Evolutionary conservation across 495 filamentous ascomycete species (phyloP), one percentile per base, ranked within the genome.

Genomic region (Penicillium tannophilum): DNA sequence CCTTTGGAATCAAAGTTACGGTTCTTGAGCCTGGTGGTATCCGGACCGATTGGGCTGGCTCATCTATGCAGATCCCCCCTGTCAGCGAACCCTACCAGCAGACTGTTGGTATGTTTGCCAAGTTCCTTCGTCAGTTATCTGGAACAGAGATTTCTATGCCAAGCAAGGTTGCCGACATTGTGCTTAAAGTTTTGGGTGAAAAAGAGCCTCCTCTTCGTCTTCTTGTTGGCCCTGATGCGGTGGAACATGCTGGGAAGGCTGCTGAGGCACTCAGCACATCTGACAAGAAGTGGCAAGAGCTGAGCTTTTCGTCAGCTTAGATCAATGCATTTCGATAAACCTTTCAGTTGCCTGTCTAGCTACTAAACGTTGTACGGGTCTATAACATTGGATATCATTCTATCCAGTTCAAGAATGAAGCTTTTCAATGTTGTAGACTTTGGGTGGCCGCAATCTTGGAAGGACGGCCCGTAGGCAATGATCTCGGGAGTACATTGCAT

Each of bases 21-120:
- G 67, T 68, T n/a, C 52, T 75, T 23, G 73, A 76, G 56, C 73
- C 73, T 5, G 72, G 72, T 49, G 70, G 73, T 56, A 70, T 74
- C 33, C 33, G 61, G 55, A 75, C 72, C 2, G 70, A 75, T 52
- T 75, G 70, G 66, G 63, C 69, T 16, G 67, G 66, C 6, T 60
- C 63, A 16, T 70, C 66, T 14, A 72, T 72, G 67, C 14, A 66
- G 3, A 62, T 66, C 30, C 61, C 65, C 0, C n/a, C 42, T 12
- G 52, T 70, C 19, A 67, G 65, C 33, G 65, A 72, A 53, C 67
- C 70, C 0, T 72, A 72, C 31, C 46, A 64, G 43, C 41, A 23
- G 7, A 65, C 52, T 4, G 67, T 70, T 2, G 67, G 64, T 16
- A 26, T 26, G 6, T 31, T 50, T 17, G 47, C 30, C 7, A 10